Percentiles rank a stretch among this genome's conserved stretches.
These are phyloP conservation scores for Magnolia sinica DNA, from an alignment of 164 flowering plant genomes.

Conservation along the genomic window DNA sequence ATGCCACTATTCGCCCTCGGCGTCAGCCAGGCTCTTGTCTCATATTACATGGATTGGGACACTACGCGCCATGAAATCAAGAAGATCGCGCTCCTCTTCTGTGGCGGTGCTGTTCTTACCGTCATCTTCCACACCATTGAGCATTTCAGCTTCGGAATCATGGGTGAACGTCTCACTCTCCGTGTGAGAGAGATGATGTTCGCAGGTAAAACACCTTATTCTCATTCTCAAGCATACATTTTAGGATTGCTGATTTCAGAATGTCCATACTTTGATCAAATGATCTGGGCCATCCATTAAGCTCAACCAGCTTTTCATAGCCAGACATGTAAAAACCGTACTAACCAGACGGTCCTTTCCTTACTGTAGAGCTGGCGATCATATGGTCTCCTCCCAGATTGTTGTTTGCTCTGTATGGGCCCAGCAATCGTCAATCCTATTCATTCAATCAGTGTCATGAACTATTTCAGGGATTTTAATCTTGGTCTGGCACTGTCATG, in stretches of 20 bases:
- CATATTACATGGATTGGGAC: conserved; percentile 93
- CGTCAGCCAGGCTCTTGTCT: conserved; percentile 80
- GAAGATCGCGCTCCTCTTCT: conserved; percentile 70
- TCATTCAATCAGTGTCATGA: no score
- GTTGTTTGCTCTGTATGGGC: no score
- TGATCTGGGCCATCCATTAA: no score
- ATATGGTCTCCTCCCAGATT: no score
- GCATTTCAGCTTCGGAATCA: conserved; percentile 76
- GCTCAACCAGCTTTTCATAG: no score
- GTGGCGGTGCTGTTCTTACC: conserved; percentile 62
- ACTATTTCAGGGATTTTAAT: background rate
- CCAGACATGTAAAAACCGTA: no score
- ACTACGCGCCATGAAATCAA: conserved; percentile 60
- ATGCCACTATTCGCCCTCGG: conserved; percentile 98
- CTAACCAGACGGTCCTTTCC: no score
- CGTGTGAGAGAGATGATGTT: conserved; percentile 87
- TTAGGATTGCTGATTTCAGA: no score
- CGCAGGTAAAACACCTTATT: conserved; percentile 44
- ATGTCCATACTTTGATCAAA: no score
- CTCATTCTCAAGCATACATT: no score
- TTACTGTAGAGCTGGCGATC: no score
- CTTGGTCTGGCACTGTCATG: background rate
- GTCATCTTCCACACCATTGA: conserved; percentile 60
- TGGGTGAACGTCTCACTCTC: conserved; percentile 91
- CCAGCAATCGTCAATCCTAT: no score